Percentiles rank a stretch among this genome's conserved stretches.
phyloP scores from a whole-genome alignment of 2,329 filamentous ascomycete genomes.

The Echinosphaeria canescens region DNA sequence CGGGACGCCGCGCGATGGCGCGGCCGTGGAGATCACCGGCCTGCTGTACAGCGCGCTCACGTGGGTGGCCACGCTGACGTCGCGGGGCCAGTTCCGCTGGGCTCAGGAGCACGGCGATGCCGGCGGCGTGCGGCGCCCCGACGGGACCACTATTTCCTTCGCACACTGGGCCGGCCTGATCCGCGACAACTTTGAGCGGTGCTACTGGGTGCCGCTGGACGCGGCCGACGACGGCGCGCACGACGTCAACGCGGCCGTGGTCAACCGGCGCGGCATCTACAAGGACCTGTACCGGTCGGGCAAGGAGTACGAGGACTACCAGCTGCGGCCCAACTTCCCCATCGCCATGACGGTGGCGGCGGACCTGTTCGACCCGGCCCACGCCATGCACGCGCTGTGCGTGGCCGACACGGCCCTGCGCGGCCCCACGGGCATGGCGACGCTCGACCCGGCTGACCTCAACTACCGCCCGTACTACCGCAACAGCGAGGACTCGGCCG shows the following conservation, averaged over 20 bases:
- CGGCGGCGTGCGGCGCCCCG: constrained; percentile 48
- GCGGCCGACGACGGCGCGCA: constrained; percentile 51
- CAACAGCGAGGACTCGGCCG: constrained; percentile 80
- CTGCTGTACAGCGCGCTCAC: constrained; percentile 73
- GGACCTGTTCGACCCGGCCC: constrained; percentile 57
- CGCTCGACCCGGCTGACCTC: constrained; percentile 73
- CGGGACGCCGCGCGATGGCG: constrained; percentile 90
- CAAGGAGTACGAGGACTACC: constrained; percentile 95
- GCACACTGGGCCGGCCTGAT: constrained; percentile 61
- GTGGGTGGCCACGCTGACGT: constrained; percentile 53
- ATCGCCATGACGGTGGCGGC: constrained; percentile 93
- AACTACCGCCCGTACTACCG: constrained; percentile 92
- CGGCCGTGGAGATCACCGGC: constrained; percentile 87
- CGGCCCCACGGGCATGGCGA: constrained; percentile 87
- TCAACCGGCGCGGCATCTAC: constrained; percentile 92
- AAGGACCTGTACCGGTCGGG: constrained; percentile 90
- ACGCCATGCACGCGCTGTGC: constrained; percentile 62
- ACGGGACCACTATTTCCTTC: constrained; percentile 43
- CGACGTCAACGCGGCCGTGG: constrained; percentile 55
- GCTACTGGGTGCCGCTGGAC: constrained; percentile 65
- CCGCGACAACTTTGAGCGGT: constrained; percentile 73
- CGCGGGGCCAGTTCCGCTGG: constrained; percentile 50
- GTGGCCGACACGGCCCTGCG: constrained; percentile 61
- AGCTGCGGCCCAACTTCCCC: constrained; percentile 81
- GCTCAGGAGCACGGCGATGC: no score